Evolutionary conservation across 176 grass and related monocot genomes (phyloP), one percentile per base, ranked within the genome.

Genomic region (Eremochloa ophiuroides): DNA sequence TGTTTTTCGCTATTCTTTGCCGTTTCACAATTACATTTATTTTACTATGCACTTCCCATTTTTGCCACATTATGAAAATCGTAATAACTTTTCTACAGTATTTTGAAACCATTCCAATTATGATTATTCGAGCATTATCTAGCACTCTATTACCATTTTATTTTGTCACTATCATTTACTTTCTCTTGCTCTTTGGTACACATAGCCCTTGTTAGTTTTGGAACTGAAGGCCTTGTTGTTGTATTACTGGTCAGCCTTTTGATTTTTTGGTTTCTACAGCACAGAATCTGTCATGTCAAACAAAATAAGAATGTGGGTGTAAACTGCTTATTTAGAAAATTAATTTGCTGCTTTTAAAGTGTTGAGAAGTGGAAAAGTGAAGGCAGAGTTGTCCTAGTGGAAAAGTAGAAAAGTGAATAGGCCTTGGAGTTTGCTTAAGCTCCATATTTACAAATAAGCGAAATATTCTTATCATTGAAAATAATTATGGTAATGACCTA

Each of bases 401-500:
- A 65, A 35, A 29, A 31, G 60, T 30, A 62, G 4, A 28, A 62
- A 62, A 28, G 5, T 5, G 60, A 13, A 56, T 56, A 25, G 23
- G 22, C 30, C 42, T 64, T 10, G 18, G 41, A 61, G 30, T 28
- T 77, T 84, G 26, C 62, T 85, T 78, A 71, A 71, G 39, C n/a
- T 28, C n/a, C 39, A 7, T 48, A 20, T 71, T 79, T 79, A 42
- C 75, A 79, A 73, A 72, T 38, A 64, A 73, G 39, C 8, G 12
- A 42, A 62, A 43, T 39, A 11, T 40, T 64, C 25, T 50, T 85
- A 43, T 53, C 43, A 20, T 78, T 29, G 48, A 77, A 31, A 23
- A 61, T 20, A n/a, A 44, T 2, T 82, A 43, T 31, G 35, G 7
- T 26, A 59, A 59, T 59, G 56, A 59, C 23, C 10, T 8, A 53